phyloP scores from a whole-genome alignment of 2,329 filamentous ascomycete species.

The Aspergillus novoparasiticus region DNA sequence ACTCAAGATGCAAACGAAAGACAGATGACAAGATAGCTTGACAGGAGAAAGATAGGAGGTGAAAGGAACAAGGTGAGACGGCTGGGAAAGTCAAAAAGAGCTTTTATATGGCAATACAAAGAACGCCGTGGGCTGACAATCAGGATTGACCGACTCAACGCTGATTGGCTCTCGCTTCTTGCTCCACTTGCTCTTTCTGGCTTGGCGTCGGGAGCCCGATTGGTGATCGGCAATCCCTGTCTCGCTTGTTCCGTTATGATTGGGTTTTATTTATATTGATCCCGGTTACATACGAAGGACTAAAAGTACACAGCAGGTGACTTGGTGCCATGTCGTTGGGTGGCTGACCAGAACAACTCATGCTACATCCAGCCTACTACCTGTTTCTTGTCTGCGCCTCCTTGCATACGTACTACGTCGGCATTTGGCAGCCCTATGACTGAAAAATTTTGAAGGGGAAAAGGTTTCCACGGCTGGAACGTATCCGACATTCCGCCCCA shows the following conservation, averaged over 20 bases:
- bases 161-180: background rate
- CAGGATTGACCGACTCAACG: background rate
- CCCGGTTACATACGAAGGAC: background rate
- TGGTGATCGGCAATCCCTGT: background rate
- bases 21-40: background rate
- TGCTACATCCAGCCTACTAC: too few relatives aligned
- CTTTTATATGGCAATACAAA: background rate
- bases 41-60: background rate
- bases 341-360: background rate
- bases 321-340: background rate
- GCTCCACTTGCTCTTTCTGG: background rate
- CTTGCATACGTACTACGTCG: background rate
- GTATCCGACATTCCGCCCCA: background rate
- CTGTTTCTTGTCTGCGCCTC: background rate
- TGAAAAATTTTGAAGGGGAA: background rate
- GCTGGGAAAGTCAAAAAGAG: background rate
- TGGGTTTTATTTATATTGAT: conserved; percentile 2
- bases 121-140: background rate
- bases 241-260: conserved; percentile 2
- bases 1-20: background rate
- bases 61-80: background rate
- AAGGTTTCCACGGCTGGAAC: background rate
- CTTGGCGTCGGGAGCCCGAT: background rate
- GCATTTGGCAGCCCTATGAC: background rate
- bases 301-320: background rate